Base-by-base conservation (phyloP, 768 basidiomycete species). In the Neoboletus brunneissimus region DNA sequence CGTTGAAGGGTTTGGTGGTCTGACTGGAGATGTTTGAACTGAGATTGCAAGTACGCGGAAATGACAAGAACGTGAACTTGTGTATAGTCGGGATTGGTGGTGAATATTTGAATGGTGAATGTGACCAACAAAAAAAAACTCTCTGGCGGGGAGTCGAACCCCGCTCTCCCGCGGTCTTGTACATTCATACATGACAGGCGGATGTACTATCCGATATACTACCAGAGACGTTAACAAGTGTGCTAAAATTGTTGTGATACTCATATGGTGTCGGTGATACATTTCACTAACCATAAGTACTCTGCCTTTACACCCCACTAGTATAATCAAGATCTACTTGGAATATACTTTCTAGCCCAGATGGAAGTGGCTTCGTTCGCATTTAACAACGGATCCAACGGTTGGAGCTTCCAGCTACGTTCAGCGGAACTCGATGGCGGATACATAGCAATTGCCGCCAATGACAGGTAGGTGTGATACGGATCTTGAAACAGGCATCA, bases 391-490 rank as follows among this genome's bases (percentile, higher is more conserved):
- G 87, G 82, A 62, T 95, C 84, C 22, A 95, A 68, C 1, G 74
- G 69, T 27, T 78, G 76, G 12, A 95, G 77, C 31, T 67, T 73
- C 86, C 88, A 89, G 25, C 81, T 74, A 45, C 60, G 32, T 46
- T 66, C 72, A 12, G 71, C 50, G 5, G 65, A 35, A 46, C 58
- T 37, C 66, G 35, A 61, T n/a, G 81, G 80, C 32, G 82, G 76
- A 70, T 81, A 83, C 65, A 95, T 79, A 2, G 91, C 78, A 20
- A 95, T 64, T 0, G 91, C 87, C 0, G 96, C 94, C 35, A 97
- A 74, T 2, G 91, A 85, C 31, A 98, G 77, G 69, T 98, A 98
- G 0, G 95, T 97, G 64, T 99, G 96, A 66, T 93, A 96, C 0
- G 96, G 94, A 75, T 99, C 96, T 89, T 65, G 23, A 32, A 57